Conservation (phyloP, 1,284 basidiomycete species). For the Malassezia japonica region DNA sequence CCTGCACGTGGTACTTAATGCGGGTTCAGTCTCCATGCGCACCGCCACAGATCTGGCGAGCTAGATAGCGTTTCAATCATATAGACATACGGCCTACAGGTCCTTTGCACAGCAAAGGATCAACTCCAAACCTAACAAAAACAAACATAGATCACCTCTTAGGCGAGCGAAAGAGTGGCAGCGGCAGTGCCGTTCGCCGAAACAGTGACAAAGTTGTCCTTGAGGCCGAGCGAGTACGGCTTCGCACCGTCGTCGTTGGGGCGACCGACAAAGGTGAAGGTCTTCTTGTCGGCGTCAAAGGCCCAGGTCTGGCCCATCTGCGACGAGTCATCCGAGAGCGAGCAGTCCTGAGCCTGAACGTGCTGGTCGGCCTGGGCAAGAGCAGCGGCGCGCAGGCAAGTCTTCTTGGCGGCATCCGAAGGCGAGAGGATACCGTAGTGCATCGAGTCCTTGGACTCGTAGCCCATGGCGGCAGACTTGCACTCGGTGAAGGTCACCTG, state of each 20-base stretch:
- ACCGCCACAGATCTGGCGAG: too few species aligned
- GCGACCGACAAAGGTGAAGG: not conserved
- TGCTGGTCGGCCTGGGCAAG: slow-evolving; percentile 5
- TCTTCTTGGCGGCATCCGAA: not conserved
- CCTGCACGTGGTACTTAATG: too few species aligned
- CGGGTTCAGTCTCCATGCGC: too few species aligned
- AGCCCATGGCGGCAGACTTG: slow-evolving; percentile 1
- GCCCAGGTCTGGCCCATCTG: slow-evolving; percentile 13
- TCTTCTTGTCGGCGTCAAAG: slow-evolving; percentile 6
- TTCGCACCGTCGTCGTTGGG: not conserved
- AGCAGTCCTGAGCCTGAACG: slow-evolving; percentile 6
- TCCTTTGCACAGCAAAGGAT: not conserved
- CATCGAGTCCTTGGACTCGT: not conserved
- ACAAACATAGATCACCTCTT: too few species aligned
- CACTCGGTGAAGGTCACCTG: slow-evolving; percentile 12
- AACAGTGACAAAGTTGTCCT: slow-evolving; percentile 8
- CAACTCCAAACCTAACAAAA: not conserved
- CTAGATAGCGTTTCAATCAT: too few species aligned
- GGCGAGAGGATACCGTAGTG: slow-evolving; percentile 13
- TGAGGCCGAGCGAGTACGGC: not conserved
- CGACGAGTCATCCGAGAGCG: slow-evolving; percentile 10
- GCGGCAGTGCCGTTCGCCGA: slow-evolving; percentile 1
- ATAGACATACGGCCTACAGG: not conserved
- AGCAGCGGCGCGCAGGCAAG: not conserved
- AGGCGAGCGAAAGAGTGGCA: not conserved